phyloP scores from a whole-genome alignment of 2,329 filamentous ascomycete species.

The Penicillium freii region DNA sequence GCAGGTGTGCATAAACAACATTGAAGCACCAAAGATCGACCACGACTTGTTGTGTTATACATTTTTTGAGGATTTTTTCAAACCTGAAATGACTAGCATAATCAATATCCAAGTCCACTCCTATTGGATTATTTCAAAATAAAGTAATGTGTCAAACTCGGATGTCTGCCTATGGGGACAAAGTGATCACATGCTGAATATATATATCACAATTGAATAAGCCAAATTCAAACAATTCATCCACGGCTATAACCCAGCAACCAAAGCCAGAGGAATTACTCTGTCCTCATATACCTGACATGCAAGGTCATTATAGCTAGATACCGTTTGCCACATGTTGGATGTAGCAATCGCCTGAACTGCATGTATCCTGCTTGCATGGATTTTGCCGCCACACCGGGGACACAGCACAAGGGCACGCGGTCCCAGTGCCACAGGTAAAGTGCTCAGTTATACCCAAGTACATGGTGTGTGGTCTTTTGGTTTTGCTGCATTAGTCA shows the following conservation, averaged over 20 bases:
- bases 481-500: neutral
- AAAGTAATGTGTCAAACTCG: neutral
- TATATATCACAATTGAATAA: neutral
- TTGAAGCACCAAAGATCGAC: neutral
- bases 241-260: neutral
- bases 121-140: too few species aligned
- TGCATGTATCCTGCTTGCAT: slow-evolving; percentile 6
- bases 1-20: neutral
- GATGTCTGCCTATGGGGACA: neutral
- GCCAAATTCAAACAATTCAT: neutral
- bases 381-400: neutral
- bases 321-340: slow-evolving; percentile 1
- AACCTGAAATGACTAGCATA: too few species aligned
- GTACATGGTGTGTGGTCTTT: neutral
- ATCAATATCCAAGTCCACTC: neutral
- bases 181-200: neutral
- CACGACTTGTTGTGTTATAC: neutral
- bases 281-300: neutral
- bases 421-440: slow-evolving; percentile 1
- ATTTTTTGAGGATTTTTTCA: neutral
- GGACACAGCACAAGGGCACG: neutral
- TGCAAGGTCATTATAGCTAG: neutral
- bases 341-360: neutral
- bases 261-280: neutral
- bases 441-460: neutral